Evolutionary conservation across 305 asterid genomes (phyloP), one percentile per base, ranked within the genome.

Genomic region (Nicotiana rustica): DNA sequence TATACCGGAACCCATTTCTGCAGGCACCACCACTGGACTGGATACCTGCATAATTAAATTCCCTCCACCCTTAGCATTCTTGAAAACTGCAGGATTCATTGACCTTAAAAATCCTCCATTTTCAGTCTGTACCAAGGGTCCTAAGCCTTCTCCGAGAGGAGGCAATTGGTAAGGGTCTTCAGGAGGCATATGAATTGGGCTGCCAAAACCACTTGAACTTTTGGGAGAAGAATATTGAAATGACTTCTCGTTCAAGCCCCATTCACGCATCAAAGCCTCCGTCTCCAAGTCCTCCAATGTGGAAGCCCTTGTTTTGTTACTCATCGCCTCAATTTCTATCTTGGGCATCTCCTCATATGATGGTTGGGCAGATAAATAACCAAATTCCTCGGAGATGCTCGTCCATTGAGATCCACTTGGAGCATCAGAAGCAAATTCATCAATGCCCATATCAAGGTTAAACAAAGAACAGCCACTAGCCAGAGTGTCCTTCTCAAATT

Each of bases 1-100:
- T 44, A 93, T 93, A 56, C 94, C 92, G 57, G 98, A 92, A 78
- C 98, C 99, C 97, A 96, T 92, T 85, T 93, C 97, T 5, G 99
- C 98, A 70, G 99, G 99, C 87, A 95, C 93, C 83, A 96, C 99
- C 82, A 96, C 98, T 8, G 98, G 96, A 86, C 87, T 91, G 73
- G 99, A 96, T 17, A 90, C 99, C 92, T 96, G 99, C 99, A 96
- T 93, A 57, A 95, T 87, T 84, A 96, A 86, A 88, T 88, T 92
- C 87, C 99, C 99, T 41, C 93, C 94, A 83, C 85, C 87, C 81
- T 92, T 95, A 73, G 97, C 88, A 82, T 87, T 88, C 85, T 62
- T 85, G 89, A 96, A 96, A 86, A 93, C 87, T 25, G 84, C 81
- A 77, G 98, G 97, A 89, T 86, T 92, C 99, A 96, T 96, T 17